Evolutionary conservation across 1,284 basidiomycete species (phyloP), one percentile per base, ranked within the genome.

Genomic region (Kalmanozyma brasiliensis): DNA sequence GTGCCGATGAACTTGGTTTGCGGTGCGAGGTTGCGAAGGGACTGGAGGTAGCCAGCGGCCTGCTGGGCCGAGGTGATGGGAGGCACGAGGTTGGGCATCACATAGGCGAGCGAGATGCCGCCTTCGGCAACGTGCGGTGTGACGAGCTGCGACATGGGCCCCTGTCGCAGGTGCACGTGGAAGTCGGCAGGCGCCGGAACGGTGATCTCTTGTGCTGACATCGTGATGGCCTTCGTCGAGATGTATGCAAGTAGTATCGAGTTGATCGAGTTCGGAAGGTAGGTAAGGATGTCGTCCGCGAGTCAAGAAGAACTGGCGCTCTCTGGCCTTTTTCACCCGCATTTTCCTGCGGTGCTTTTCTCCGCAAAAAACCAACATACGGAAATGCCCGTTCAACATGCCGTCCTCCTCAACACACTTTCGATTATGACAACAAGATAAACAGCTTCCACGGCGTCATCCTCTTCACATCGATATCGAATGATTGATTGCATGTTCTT

Each of bases 81-180:
- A 23, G 96, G 96, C 51, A 89, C 89, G 38, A 96, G 87, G 83
- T 99, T 99, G 61, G 96, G 96, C 96, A 99, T 99, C 44, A 99
- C 93, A 84, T 98, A 99, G 72, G 91, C 96, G 37, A 95, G 87
- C 57, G 87, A 85, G 78, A 98, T 93, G 1, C 96, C 96, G 45
- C 96, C 96, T 78, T 88, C 84, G 23, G 87, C 86, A 49, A 99
- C 91, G 85, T 98, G 94, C 37, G 94, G 93, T 5, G 91, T 89
- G 36, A 98, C 93, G 32, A 98, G 87, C 64, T 88, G 85, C 33
- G 74, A 69, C 55, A 91, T 90, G 33, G 87, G 84, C 33, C 91
- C 93, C 82, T 98, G 93, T 40, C 96, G 89, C 32, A 99, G 88
- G 82, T 99, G 96, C 65, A 98, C 94, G 85, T 99, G 94, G 82